A percentile compares a stretch with the other conserved stretches of the same genome.
These are phyloP conservation scores for Penicillium sp. DNA, from an alignment of 2,329 filamentous ascomycete species.

Conservation along the genomic window DNA sequence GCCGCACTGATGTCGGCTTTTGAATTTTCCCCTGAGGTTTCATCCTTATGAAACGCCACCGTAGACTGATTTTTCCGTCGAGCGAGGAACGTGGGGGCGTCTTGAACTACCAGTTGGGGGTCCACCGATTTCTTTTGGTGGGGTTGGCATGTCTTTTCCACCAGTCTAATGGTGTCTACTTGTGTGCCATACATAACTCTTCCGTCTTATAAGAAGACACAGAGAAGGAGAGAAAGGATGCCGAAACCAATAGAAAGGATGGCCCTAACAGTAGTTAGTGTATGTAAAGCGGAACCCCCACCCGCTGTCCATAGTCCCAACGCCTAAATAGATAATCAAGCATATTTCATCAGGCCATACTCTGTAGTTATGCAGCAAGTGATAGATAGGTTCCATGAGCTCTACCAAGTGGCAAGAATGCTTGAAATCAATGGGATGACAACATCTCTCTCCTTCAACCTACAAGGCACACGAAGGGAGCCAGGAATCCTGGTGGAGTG, in stretches of 20 bases:
- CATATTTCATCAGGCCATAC: background rate
- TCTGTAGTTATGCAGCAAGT: background rate
- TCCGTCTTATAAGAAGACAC: background rate
- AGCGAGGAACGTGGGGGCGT: background rate
- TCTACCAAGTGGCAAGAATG: conserved; percentile 1
- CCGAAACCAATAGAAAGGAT: background rate
- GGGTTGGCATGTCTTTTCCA: background rate
- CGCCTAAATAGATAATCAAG: background rate
- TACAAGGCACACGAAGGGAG: background rate
- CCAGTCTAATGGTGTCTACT: background rate
- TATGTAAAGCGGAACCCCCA: background rate
- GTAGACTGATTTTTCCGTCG: background rate
- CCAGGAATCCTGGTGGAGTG: background rate
- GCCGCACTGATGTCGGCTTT: too few species aligned
- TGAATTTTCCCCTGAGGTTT: too few species aligned
- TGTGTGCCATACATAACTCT: background rate
- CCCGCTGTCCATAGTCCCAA: background rate
- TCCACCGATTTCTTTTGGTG: background rate
- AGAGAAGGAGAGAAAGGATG: background rate
- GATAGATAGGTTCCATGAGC: background rate
- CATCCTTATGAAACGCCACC: too few species aligned
- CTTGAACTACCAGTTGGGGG: background rate
- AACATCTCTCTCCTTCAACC: background rate
- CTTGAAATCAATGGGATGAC: background rate
- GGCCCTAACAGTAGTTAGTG: background rate